Evolutionary conservation across 306 rosid species (phyloP).

Genomic region (Trifolium dubium): DNA sequence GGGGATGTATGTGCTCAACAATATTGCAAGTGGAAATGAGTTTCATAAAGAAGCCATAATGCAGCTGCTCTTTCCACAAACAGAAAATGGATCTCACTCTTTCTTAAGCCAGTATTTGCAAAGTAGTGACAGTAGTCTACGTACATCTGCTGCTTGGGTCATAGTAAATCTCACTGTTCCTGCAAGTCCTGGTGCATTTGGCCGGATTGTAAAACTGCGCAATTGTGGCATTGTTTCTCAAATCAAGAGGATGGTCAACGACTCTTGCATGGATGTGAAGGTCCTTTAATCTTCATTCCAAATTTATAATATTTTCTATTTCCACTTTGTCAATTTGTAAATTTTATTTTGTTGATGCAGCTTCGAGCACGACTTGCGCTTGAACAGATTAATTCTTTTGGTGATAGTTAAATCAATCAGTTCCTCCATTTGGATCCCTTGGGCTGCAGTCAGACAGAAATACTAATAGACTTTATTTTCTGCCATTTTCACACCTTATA

Average conservation of each 20-base stretch:
- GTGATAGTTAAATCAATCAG: conserved; percentile 53
- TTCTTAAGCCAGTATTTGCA: conserved; percentile 66
- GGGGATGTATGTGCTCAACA: conserved; percentile 78
- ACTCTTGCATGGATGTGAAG: conserved; percentile 79
- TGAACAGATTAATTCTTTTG: conserved; percentile 54
- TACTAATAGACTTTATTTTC: conserved; percentile 42
- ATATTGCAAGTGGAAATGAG: conserved; percentile 83
- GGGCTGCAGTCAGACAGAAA: conserved; percentile 37
- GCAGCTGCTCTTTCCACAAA: conserved; percentile 59
- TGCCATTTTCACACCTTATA: conserved; percentile 37
- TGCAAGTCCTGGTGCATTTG: conserved; percentile 60
- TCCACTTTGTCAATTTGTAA: conserved; percentile 33
- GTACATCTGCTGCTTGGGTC: conserved; percentile 72
- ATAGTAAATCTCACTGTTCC: conserved; percentile 76
- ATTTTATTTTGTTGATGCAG: conserved; percentile 51
- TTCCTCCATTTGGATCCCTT: conserved; percentile 34
- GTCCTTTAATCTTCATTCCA: conserved; percentile 44
- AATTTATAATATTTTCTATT: conserved; percentile 12
- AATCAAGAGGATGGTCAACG: conserved; percentile 72
- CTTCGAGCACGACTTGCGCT: conserved; percentile 74
- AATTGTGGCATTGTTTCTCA: conserved; percentile 71
- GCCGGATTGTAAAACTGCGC: conserved; percentile 60
- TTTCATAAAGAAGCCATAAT: conserved; percentile 79
- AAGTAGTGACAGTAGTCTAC: conserved; percentile 63
- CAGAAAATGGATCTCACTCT: conserved; percentile 55